phyloP scores from a whole-genome alignment of 225 moss, liverwort and hornwort genomes.

The Neckera pumila region DNA sequence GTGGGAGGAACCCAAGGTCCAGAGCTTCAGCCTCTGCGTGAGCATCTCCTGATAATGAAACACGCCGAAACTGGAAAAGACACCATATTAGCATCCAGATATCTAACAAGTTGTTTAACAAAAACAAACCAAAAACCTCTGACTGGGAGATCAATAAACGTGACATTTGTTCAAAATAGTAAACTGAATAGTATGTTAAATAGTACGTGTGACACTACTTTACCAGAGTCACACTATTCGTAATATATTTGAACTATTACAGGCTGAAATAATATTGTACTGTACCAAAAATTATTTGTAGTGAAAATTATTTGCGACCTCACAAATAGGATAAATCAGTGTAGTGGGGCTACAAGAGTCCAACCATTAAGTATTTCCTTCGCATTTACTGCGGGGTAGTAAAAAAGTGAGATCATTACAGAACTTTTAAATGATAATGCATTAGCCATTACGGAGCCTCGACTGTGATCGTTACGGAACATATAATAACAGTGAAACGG shows the following conservation, averaged over 20 bases:
- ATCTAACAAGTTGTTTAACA: background rate
- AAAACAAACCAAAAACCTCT: background rate
- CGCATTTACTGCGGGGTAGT: background rate
- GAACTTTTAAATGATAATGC: background rate
- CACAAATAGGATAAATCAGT: background rate
- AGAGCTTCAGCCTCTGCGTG: conserved; percentile 22
- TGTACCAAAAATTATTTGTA: background rate
- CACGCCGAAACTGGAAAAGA: conserved; percentile 35
- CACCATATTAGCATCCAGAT: background rate
- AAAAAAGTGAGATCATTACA: background rate
- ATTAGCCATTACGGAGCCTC: background rate
- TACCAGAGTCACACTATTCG: background rate
- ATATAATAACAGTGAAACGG: background rate
- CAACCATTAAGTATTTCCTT: background rate
- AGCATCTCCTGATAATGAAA: conserved; percentile 21
- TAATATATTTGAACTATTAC: background rate
- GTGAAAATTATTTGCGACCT: background rate
- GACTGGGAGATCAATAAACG: background rate
- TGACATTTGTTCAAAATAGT: background rate
- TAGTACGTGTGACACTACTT: background rate
- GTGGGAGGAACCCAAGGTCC: conserved; percentile 39
- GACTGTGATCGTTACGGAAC: background rate
- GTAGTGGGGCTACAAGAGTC: background rate
- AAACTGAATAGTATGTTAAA: no score
- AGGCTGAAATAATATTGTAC: background rate